Base-by-base conservation (phyloP, 2,329 filamentous ascomycete genomes). In the Balansia obtecta region DNA sequence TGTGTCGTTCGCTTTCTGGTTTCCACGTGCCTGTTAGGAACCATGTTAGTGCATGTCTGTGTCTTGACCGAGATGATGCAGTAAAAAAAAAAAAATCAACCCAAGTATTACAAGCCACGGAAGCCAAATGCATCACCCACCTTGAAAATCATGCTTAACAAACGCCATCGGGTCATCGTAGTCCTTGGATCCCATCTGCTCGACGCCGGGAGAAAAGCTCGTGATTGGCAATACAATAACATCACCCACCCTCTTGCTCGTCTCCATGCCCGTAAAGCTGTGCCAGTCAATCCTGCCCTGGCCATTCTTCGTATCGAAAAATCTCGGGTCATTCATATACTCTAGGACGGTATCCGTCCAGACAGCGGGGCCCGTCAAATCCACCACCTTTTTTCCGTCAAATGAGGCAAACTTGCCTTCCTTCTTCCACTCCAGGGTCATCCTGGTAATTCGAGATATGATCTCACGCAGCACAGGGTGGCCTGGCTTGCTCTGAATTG, bases 141-240 rank as follows among this genome's bases (percentile, higher is more conserved):
- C 93, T 73, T 95, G 88, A 66, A 98, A 98, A 50, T 89, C 83
- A 70, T 98, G 93, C 70, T 93, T 90, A 54, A 98, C 93, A 73
- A 95, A 97, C 1, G 93, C 93, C 88, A 95, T 91, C 1, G 89
- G 88, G 64, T 97, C 85, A 58, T 96, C 88, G 41, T 83, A 77
- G 55, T 94, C 89, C 61, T 84, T 83, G 44, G 93, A 86, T 12
- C 86, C 87, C 89, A 96, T 97, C 65, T 95, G 89, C 58, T 83
- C 79, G 43, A 97, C 88, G 27, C 93, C 93, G 0, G 93, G 93
- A 60, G 89, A 95, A 73, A 98, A 98, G 67, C 89, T 91, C 7
- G 93, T 98, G 60, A 98, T 97, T 27, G 93, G 93, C 53, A 98
- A 71, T 13, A 98, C 83, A 48, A 96, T 82, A 2, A 96, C 88